Evolutionary conservation across 2,329 filamentous ascomycete genomes (phyloP).

Genomic region (Cytospora mali): DNA sequence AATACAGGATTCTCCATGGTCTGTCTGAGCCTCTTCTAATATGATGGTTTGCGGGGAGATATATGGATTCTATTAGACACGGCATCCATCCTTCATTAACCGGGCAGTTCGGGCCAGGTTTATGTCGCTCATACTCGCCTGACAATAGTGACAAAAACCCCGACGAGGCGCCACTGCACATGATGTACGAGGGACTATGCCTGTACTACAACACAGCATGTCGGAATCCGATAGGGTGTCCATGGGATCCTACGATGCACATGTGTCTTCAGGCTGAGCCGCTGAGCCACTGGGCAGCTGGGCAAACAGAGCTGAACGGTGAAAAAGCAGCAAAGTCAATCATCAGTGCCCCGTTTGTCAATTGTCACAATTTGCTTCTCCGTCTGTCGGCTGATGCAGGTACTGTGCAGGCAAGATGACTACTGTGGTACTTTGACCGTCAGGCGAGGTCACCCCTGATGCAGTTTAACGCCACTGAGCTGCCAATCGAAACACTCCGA

Average conservation of each 20-base stretch:
- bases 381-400: background rate
- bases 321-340: background rate
- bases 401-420: background rate
- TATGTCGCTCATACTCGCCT: background rate
- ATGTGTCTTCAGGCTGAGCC: background rate
- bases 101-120: background rate
- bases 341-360: background rate
- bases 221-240: no score
- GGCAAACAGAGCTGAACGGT: background rate
- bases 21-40: no score
- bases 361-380: constrained; percentile 11
- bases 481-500: background rate
- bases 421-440: no score
- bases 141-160: background rate
- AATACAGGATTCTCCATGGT: no score
- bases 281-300: background rate
- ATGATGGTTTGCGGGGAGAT: background rate
- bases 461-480: background rate
- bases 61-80: constrained; percentile 1
- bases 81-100: constrained; percentile 1
- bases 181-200: background rate
- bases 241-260: background rate
- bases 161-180: background rate
- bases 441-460: background rate
- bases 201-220: background rate